A percentile compares a stretch with the other conserved stretches of the same genome.
Conservation (phyloP, 352 stramenopile species). For the Globisporangium okanoganense region DNA sequence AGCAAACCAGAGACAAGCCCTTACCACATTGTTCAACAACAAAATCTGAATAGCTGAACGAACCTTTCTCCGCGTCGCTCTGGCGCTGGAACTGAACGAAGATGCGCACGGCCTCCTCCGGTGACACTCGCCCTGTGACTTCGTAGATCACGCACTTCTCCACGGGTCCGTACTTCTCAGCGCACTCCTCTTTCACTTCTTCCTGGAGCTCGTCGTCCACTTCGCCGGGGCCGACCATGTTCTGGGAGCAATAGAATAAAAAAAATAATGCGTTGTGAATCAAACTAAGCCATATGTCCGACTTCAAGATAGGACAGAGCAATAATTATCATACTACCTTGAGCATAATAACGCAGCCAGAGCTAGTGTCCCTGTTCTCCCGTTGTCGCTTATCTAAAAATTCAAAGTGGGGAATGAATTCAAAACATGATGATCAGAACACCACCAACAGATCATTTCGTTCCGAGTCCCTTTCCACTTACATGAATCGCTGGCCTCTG, state of each 20-base stretch:
- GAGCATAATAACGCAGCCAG: slow-evolving; percentile 30
- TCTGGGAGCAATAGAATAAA: too few species aligned
- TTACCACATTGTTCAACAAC: slow-evolving; percentile 4
- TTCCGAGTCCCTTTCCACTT: too few species aligned
- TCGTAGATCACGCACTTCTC: slow-evolving; percentile 76
- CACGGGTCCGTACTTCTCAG: slow-evolving; percentile 78
- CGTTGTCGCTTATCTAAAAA: slow-evolving; percentile 7
- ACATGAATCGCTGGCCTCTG: not conserved
- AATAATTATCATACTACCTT: too few species aligned
- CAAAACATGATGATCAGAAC: too few species aligned
- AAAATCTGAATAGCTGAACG: not conserved
- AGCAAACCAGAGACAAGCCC: not conserved
- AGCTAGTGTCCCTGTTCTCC: not conserved
- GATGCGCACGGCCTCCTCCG: slow-evolving; percentile 83
- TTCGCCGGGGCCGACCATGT: slow-evolving; percentile 89
- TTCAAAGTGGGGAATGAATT: too few species aligned
- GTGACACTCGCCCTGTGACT: slow-evolving; percentile 30
- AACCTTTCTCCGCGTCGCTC: slow-evolving; percentile 76
- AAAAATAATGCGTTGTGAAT: too few species aligned
- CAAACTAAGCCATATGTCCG: too few species aligned
- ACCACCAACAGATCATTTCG: too few species aligned
- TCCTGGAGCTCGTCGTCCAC: slow-evolving; percentile 86
- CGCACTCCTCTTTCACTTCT: slow-evolving; percentile 88
- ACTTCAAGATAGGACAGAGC: too few species aligned
- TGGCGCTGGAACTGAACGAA: slow-evolving; percentile 85